phyloP scores from a whole-genome alignment of 2,329 filamentous ascomycete species.

The Colletotrichum eremochloae region DNA sequence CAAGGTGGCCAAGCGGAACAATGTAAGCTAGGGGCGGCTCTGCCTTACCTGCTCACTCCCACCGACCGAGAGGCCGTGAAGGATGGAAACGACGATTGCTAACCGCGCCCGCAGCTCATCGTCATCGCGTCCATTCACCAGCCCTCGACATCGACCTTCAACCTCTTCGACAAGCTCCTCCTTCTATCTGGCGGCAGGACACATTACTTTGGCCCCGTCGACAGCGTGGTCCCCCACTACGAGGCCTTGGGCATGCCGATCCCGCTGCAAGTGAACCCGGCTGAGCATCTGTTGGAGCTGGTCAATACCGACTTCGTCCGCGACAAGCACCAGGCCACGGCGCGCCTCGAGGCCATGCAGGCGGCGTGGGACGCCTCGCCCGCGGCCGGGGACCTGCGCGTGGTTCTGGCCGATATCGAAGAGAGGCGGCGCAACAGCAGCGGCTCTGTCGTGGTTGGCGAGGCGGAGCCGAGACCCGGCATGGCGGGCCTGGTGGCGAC shows the following conservation, averaged over 20 bases:
- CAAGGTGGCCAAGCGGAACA: constrained; percentile 74
- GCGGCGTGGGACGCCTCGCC: constrained; percentile 66
- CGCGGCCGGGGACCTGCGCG: constrained; percentile 36
- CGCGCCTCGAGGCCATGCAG: constrained; percentile 67
- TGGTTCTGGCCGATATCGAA: constrained; percentile 34
- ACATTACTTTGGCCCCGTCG: constrained; percentile 79
- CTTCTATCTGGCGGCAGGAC: constrained; percentile 79
- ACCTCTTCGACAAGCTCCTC: constrained; percentile 83
- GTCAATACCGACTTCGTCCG: constrained; percentile 81
- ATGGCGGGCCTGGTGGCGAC: constrained; percentile 68
- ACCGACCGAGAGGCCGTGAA: background rate
- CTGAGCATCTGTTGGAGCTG: constrained; percentile 83
- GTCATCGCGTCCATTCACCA: constrained; percentile 89
- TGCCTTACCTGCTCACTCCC: too few species aligned
- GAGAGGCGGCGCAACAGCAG: constrained; percentile 39
- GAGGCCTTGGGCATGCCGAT: constrained; percentile 70
- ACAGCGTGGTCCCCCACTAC: constrained; percentile 73
- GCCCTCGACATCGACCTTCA: constrained; percentile 83
- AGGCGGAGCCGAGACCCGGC: constrained; percentile 57
- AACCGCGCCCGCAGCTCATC: constrained; percentile 66
- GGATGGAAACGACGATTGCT: background rate
- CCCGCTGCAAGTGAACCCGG: constrained; percentile 80
- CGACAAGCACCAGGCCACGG: constrained; percentile 60
- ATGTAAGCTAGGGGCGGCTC: constrained; percentile 58
- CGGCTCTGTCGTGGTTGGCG: constrained; percentile 46